These are phyloP conservation scores for Paramecium caudatum DNA, from an alignment of 73 alveolate species.

Conservation along the genomic window DNA sequence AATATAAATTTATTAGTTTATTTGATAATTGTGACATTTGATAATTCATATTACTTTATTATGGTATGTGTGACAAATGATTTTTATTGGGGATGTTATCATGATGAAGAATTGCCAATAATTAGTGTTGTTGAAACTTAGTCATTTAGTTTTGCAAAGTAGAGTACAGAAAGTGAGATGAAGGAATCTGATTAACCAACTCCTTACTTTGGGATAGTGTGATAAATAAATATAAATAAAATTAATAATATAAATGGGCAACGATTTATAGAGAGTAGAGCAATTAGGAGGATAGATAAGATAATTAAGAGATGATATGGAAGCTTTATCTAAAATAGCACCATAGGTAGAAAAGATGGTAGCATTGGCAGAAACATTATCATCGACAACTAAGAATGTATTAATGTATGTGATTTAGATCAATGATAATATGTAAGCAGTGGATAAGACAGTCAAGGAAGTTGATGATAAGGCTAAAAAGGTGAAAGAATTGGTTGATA, in stretches of 20 bases:
- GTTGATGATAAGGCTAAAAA: conserved; percentile 19
- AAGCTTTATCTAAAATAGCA: background rate
- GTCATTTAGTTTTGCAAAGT: conserved; percentile 28
- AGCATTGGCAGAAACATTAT: background rate
- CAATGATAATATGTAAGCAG: background rate
- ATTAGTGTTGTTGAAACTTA: conserved; percentile 10
- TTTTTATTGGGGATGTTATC: conserved; percentile 68
- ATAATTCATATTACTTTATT: conserved; percentile 13
- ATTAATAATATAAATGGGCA: conserved; percentile 39
- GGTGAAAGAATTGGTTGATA: background rate
- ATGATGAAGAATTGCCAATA: conserved; percentile 28
- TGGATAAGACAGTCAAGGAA: background rate
- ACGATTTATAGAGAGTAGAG: background rate
- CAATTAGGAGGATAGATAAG: conserved; percentile 27
- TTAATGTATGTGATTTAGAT: background rate
- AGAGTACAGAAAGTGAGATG: conserved; percentile 26
- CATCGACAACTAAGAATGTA: background rate
- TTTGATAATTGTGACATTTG: background rate
- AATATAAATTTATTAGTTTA: background rate
- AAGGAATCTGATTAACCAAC: too few relatives aligned
- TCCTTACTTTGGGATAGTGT: too few relatives aligned
- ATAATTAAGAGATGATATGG: background rate
- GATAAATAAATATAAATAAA: too few relatives aligned
- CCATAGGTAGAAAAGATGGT: conserved; percentile 22
- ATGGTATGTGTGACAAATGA: background rate